Base-by-base conservation (phyloP, 2,329 filamentous ascomycete species). In the Alternaria brassicae region DNA sequence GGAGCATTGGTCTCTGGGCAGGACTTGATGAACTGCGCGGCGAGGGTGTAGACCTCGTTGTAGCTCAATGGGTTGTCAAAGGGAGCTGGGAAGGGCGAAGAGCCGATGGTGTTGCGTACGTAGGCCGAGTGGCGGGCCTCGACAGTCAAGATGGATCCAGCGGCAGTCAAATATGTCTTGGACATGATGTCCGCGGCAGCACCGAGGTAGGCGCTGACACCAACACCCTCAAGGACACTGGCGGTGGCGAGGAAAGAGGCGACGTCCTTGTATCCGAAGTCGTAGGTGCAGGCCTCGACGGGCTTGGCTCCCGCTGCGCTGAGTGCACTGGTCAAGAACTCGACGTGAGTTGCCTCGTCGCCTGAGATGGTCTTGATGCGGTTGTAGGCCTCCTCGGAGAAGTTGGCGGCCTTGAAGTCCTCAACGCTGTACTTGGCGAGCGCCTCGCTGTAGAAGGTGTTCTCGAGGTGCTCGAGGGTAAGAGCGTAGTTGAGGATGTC, bases 71-170 rank as follows among this genome's bases (percentile, higher is more conserved):
- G 85, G 23, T 83, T 81, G 63, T 89, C 88, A 63, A 88, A 88
- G 7, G 87, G 77, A 64, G 86, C 81, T 1, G 88, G 79, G 69
- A 86, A 88, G 2, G 87, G 85, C 4, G 75, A 74, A 67, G 86
- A 71, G 48, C 79, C 75, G 17, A 83, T 76, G 9, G 78, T 78
- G 28, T 79, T 75, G 52, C 88, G 85, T 64, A 89, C 79, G 78
- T 88, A 89, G 4, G 88, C 80, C 2, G 84, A 84, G 78, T 91
- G 88, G 9, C 88, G 84, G 30, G 88, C 83, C 69, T 90, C 88
- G 56, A 89, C 84, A 28, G 86, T 86, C 32, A 91, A 79, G 69
- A 91, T 87, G 56, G 84, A 84, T 25, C 84, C 88, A 1, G 88
- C 88, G 4, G 83, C 83, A 0, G 84, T 85, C 44, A 90, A 78